Evolutionary conservation across 345 rosid genomes (phyloP).

Genomic region (Bruguiera parviflora): DNA sequence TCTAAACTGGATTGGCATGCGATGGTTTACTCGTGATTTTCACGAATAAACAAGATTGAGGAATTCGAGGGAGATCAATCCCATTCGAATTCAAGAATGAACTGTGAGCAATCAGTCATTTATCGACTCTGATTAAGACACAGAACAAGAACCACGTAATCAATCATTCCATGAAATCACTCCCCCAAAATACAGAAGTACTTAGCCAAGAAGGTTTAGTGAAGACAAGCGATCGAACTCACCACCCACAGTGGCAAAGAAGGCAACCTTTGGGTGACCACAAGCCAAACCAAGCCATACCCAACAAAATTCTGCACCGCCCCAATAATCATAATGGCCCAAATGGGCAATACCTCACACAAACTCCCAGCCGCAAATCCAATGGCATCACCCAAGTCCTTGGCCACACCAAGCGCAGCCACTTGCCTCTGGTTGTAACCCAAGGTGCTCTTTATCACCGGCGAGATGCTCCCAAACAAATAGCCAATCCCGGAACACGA

Average conservation of each 20-base stretch:
- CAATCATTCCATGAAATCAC: background rate
- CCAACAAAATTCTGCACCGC: conserved; percentile 59
- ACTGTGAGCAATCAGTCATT: too few species aligned
- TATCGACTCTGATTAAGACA: too few species aligned
- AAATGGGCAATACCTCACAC: conserved; percentile 55
- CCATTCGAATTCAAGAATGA: background rate
- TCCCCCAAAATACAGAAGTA: background rate
- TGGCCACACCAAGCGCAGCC: conserved; percentile 75
- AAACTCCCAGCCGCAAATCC: conserved; percentile 62
- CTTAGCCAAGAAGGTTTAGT: background rate
- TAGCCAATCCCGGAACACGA: conserved; percentile 77
- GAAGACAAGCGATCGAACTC: conserved; percentile 24
- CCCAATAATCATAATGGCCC: conserved; percentile 60
- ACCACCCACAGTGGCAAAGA: conserved; percentile 84
- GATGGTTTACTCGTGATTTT: background rate
- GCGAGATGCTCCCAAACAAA: conserved; percentile 83
- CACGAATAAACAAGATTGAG: background rate
- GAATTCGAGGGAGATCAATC: background rate
- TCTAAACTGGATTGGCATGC: background rate
- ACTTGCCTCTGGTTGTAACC: conserved; percentile 75
- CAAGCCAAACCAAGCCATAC: conserved; percentile 72
- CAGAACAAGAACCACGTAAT: background rate
- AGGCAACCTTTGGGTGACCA: conserved; percentile 46
- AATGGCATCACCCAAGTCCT: conserved; percentile 72
- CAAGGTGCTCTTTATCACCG: conserved; percentile 55